phyloP scores from a whole-genome alignment of 306 rosid species.

The Cicer chorassanicum region DNA sequence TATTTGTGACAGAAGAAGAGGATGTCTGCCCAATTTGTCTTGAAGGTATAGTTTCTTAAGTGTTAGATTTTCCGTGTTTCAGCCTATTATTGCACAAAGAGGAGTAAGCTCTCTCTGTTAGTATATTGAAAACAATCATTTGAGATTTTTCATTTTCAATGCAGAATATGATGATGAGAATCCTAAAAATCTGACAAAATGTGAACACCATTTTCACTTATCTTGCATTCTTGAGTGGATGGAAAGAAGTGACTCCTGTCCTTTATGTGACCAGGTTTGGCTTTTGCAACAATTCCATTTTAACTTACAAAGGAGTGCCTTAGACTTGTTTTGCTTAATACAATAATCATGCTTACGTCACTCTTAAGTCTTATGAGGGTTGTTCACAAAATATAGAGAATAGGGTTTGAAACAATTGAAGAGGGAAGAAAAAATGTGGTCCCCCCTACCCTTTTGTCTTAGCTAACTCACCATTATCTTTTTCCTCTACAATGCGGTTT shows the following conservation, averaged over 20 bases:
- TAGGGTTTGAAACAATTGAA: not conserved
- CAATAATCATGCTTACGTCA: not conserved
- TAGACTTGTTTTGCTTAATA: not conserved
- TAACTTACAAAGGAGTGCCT: not conserved
- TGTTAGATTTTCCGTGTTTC: conserved; percentile 37
- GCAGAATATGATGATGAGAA: conserved; percentile 73
- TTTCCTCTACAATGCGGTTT: too few species aligned
- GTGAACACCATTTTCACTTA: conserved; percentile 79
- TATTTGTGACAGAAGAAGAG: conserved; percentile 64
- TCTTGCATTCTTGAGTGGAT: conserved; percentile 83
- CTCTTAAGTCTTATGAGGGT: not conserved
- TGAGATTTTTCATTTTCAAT: conserved; percentile 27
- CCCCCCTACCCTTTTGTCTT: not conserved
- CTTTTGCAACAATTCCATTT: conserved; percentile 24
- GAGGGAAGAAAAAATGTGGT: not conserved
- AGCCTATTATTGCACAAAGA: conserved; percentile 27
- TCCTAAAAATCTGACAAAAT: conserved; percentile 64
- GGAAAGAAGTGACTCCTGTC: conserved; percentile 82
- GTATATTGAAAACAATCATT: conserved; percentile 21
- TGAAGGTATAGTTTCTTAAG: conserved; percentile 51
- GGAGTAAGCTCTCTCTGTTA: conserved; percentile 1
- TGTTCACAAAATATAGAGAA: not conserved
- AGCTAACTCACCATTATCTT: not conserved
- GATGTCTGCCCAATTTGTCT: conserved; percentile 89
- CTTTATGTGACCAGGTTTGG: conserved; percentile 76